Percentiles rank a stretch among this genome's conserved stretches.
These are phyloP conservation scores for Solanum sitiens DNA, from an alignment of 257 asterid species.

Conservation along the genomic window DNA sequence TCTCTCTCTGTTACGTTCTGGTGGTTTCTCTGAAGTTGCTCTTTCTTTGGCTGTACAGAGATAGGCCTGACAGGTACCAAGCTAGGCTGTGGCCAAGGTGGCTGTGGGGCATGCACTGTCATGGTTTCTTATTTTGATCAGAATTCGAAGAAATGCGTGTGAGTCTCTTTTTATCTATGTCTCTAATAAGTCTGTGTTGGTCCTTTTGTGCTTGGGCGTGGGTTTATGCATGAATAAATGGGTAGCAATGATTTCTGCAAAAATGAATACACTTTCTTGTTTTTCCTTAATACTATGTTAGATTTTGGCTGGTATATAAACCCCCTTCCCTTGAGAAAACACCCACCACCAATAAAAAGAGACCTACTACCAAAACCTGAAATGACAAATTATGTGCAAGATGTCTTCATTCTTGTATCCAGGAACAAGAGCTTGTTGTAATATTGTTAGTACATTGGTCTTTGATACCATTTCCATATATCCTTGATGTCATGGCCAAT, in stretches of 20 bases:
- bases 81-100: constrained; percentile 99
- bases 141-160: constrained; percentile 70
- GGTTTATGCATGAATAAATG: neutral
- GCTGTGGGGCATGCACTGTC: constrained; percentile 99
- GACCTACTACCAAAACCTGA: neutral
- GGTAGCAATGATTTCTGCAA: neutral
- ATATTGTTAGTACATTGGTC: neutral
- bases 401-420: neutral
- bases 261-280: neutral
- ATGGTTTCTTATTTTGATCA: constrained; percentile 85
- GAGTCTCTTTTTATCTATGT: constrained; percentile 32
- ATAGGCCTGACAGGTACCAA: constrained; percentile 88
- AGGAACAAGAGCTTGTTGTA: neutral
- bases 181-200: neutral
- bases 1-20: neutral
- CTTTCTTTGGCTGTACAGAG: constrained; percentile 27
- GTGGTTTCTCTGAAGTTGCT: constrained; percentile 2
- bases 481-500: neutral
- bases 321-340: neutral
- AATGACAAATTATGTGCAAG: neutral
- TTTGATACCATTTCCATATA: neutral
- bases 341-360: neutral
- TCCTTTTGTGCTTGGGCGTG: neutral
- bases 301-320: neutral
- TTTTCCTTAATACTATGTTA: neutral